These are phyloP conservation scores for Bimuria novae-zelandiae DNA, from an alignment of 2,329 filamentous ascomycete species.

Conservation along the genomic window DNA sequence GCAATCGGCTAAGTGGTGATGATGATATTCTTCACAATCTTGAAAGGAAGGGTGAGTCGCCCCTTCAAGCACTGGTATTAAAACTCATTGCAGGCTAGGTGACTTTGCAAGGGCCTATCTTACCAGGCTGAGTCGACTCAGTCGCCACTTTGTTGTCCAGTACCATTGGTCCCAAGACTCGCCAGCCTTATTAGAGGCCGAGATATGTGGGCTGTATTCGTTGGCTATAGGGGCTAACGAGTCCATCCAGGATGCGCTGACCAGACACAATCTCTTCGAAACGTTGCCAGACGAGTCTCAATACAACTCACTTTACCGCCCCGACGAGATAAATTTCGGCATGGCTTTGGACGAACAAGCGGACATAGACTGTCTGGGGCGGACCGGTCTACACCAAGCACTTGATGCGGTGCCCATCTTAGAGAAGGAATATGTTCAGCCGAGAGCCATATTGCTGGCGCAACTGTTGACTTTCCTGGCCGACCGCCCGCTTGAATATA, in stretches of 20 bases:
- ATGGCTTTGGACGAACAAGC: not conserved
- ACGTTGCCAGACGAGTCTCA: not conserved
- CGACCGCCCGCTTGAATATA: not conserved
- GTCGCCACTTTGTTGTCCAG: not conserved
- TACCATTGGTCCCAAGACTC: not conserved
- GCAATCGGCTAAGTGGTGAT: not conserved
- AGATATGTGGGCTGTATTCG: not conserved
- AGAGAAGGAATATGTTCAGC: not conserved
- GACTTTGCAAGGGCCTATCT: conserved; percentile 1
- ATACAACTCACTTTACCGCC: not conserved
- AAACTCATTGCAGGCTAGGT: not conserved
- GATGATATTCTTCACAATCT: not conserved
- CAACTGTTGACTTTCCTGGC: not conserved
- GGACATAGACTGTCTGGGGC: conserved; percentile 5
- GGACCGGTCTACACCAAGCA: conserved; percentile 1
- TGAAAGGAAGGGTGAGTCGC: not conserved
- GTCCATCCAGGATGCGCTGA: not conserved
- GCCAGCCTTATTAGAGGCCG: not conserved
- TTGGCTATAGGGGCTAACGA: not conserved
- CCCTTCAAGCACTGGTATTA: not conserved
- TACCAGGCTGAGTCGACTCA: not conserved
- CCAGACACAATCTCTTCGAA: not conserved
- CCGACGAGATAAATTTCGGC: not conserved
- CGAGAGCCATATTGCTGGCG: not conserved
- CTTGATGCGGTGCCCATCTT: conserved; percentile 1